Evolutionary conservation across 1,139 yeast genomes (phyloP).

Genomic region (Hansenula sp.): DNA sequence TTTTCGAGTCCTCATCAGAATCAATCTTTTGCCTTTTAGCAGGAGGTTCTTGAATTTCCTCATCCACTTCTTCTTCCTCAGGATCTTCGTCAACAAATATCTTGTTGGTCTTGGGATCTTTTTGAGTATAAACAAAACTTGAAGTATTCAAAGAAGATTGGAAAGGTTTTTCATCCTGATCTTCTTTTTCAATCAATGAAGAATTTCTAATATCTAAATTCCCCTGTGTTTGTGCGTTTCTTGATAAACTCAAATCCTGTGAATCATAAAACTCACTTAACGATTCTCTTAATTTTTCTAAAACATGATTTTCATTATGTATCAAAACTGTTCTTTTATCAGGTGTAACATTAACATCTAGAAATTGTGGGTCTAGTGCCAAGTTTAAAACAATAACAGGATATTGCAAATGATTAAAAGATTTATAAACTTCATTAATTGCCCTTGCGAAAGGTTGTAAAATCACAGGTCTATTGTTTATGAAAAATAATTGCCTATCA

Average conservation of each 20-base stretch:
- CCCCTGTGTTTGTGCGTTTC: not conserved
- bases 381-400: constrained; percentile 74
- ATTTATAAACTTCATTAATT: constrained; percentile 69
- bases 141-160: not conserved
- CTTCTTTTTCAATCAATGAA: not conserved
- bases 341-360: constrained; percentile 89
- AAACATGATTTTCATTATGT: constrained; percentile 56
- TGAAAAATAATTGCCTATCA: constrained; percentile 72
- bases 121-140: constrained; percentile 1
- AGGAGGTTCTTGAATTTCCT: no score
- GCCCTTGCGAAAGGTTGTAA: constrained; percentile 54
- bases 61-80: constrained; percentile 1
- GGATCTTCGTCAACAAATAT: not conserved
- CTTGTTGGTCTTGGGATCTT: not conserved
- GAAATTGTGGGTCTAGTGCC: constrained; percentile 41
- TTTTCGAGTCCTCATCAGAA: no score
- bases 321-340: constrained; percentile 75
- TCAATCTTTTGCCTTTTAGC: no score
- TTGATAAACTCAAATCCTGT: constrained; percentile 34
- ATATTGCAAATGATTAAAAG: constrained; percentile 65
- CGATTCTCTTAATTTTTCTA: constrained; percentile 46
- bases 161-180: constrained; percentile 4
- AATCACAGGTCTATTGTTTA: constrained; percentile 73
- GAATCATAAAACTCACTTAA: constrained; percentile 39
- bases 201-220: constrained; percentile 1